Conservation (phyloP, 2,329 filamentous ascomycete genomes). For the Phialemonium atrogriseum region DNA sequence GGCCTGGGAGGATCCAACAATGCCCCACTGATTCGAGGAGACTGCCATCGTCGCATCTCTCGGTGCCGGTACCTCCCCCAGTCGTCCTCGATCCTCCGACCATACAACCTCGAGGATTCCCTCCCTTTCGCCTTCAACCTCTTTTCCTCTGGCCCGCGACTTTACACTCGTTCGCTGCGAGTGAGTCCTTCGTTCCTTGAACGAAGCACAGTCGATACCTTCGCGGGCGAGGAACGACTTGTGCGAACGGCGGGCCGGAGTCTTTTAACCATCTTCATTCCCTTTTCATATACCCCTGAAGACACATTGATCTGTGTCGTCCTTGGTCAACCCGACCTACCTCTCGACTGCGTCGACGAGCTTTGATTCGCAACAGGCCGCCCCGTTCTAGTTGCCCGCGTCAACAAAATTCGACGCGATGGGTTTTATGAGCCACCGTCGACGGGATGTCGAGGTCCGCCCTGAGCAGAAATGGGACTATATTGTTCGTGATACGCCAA, state of each 20-base stretch:
- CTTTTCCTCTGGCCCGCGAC: constrained; percentile 7
- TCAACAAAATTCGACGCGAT: constrained; percentile 34
- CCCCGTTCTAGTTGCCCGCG: too few species aligned
- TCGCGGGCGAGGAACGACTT: constrained; percentile 25
- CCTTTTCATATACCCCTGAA: constrained; percentile 12
- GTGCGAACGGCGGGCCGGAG: constrained; percentile 19
- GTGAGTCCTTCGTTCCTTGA: constrained; percentile 11
- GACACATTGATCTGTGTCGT: constrained; percentile 13
- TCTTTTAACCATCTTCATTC: constrained; percentile 7
- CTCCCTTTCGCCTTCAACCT: constrained; percentile 3
- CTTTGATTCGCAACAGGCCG: constrained; percentile 1
- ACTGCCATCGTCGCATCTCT: constrained; percentile 1
- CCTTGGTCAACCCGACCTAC: constrained; percentile 8
- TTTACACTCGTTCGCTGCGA: constrained; percentile 7
- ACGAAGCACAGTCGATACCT: constrained; percentile 18
- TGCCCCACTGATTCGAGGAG: neutral
- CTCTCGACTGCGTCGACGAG: constrained; percentile 15
- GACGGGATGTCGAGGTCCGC: constrained; percentile 55
- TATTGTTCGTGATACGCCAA: constrained; percentile 52
- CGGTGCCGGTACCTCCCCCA: neutral
- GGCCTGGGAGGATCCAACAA: constrained; percentile 1
- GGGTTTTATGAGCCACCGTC: constrained; percentile 55
- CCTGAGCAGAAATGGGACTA: constrained; percentile 94
- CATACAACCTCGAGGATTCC: constrained; percentile 20
- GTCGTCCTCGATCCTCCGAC: constrained; percentile 11